Evolutionary conservation across 192 early-diverging fungal species (phyloP).

Genomic region (Umbelopsis sp.): DNA sequence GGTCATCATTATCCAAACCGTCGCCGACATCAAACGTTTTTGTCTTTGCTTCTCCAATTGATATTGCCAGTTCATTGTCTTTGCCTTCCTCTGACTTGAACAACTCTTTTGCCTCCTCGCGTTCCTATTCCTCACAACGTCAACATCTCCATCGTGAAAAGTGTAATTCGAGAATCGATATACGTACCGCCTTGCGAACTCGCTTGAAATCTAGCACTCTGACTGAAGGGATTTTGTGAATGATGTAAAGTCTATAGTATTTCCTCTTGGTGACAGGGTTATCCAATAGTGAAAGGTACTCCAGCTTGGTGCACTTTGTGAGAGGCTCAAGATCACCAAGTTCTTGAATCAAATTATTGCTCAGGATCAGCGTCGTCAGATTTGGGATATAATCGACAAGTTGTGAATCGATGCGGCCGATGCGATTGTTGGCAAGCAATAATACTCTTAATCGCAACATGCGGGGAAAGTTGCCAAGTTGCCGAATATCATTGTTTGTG

Average conservation of each 20-base stretch:
- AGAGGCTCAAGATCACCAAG: slow-evolving; percentile 87
- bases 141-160: background rate
- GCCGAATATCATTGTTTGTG: slow-evolving; percentile 87
- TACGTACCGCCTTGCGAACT: slow-evolving; percentile 67
- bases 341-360: slow-evolving; percentile 84
- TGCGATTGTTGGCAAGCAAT: slow-evolving; percentile 88
- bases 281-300: slow-evolving; percentile 77
- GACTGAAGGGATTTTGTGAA: slow-evolving; percentile 77
- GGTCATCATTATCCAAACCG: slow-evolving; percentile 43
- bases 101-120: slow-evolving; percentile 73
- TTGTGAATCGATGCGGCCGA: slow-evolving; percentile 74
- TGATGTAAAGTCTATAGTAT: slow-evolving; percentile 83
- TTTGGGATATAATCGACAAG: slow-evolving; percentile 73
- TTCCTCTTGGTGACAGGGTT: slow-evolving; percentile 87
- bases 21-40: slow-evolving; percentile 92
- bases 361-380: slow-evolving; percentile 79
- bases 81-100: slow-evolving; percentile 73
- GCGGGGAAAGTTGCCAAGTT: slow-evolving; percentile 86
- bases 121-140: slow-evolving; percentile 60
- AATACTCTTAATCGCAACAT: slow-evolving; percentile 75
- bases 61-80: slow-evolving; percentile 64
- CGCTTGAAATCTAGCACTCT: slow-evolving; percentile 87
- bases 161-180: background rate
- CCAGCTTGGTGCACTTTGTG: slow-evolving; percentile 42
- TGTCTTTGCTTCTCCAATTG: slow-evolving; percentile 65